phyloP scores from a whole-genome alignment of 192 early-diverging fungal species.

The Tieghemiomyces parasiticus region DNA sequence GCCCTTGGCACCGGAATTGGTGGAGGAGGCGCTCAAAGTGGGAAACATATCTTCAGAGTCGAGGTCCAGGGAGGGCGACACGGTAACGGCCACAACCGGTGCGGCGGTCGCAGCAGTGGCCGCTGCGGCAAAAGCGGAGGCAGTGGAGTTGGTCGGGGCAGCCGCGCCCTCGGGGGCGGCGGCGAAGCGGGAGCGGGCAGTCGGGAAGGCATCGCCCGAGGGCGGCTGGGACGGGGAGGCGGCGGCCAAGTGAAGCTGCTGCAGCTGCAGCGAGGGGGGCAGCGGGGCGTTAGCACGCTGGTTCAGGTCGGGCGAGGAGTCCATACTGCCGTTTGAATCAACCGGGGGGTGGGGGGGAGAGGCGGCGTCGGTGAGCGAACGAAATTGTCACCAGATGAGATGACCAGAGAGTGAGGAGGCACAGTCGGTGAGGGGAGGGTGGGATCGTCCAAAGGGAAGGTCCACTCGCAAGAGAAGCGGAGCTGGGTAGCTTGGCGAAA shows the following conservation, averaged over 20 bases:
- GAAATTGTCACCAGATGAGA: too few relatives aligned
- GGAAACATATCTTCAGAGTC: constrained; percentile 59
- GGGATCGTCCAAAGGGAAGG: too few relatives aligned
- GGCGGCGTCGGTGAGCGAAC: too few relatives aligned
- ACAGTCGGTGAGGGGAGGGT: too few relatives aligned
- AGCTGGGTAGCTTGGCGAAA: too few relatives aligned
- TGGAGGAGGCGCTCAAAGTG: constrained; percentile 40
- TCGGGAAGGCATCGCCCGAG: neutral
- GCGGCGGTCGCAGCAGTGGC: neutral
- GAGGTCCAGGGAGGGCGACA: constrained; percentile 27
- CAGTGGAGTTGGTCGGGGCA: neutral
- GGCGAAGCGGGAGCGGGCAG: neutral
- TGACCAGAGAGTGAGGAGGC: too few relatives aligned
- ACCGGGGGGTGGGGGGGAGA: too few relatives aligned
- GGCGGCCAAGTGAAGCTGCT: constrained; percentile 5
- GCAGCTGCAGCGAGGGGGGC: constrained; percentile 4
- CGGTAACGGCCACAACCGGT: neutral
- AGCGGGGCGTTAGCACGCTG: neutral
- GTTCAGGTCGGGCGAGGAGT: constrained; percentile 3
- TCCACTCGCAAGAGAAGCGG: too few relatives aligned
- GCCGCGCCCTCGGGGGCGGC: neutral
- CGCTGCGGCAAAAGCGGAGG: neutral
- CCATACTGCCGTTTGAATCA: constrained; percentile 5
- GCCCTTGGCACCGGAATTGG: constrained; percentile 19
- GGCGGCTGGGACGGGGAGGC: neutral